phyloP scores from a whole-genome alignment of 768 basidiomycete species.

The Boletus bicolor region DNA sequence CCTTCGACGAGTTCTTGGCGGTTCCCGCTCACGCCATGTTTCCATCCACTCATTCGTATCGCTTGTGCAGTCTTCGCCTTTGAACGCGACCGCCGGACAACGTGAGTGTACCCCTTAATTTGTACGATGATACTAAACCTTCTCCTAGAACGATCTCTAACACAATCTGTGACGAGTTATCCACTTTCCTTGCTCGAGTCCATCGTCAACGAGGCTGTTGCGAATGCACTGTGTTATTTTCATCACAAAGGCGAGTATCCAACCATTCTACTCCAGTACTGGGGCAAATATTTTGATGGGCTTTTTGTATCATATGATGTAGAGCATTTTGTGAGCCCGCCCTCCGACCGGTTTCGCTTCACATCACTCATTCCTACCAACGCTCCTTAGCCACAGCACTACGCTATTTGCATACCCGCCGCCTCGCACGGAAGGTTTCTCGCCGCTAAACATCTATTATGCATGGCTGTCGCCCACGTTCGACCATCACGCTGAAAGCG shows the following conservation, averaged over 20 bases:
- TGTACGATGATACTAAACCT: background rate
- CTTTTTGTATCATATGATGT: constrained; percentile 19
- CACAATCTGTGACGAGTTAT: background rate
- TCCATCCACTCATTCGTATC: constrained; percentile 15
- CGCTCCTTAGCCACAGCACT: background rate
- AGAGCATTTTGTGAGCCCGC: constrained; percentile 33
- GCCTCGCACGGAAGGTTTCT: constrained; percentile 30
- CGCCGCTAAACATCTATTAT: constrained; percentile 46
- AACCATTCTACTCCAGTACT: background rate
- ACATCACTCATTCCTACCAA: too few species aligned
- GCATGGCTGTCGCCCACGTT: background rate
- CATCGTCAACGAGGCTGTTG: constrained; percentile 8
- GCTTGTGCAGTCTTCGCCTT: constrained; percentile 2
- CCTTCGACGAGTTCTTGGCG: constrained; percentile 31
- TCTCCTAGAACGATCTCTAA: background rate
- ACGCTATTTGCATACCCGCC: constrained; percentile 13
- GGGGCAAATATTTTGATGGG: background rate
- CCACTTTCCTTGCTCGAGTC: constrained; percentile 10
- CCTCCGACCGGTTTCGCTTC: too few species aligned
- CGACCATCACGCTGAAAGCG: constrained; percentile 29
- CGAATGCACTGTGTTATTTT: constrained; percentile 8
- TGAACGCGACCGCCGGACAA: background rate
- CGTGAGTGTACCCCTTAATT: background rate
- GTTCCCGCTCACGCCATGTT: constrained; percentile 5
- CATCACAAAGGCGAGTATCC: background rate